phyloP scores from a whole-genome alignment of 495 filamentous ascomycete genomes.

The Oidiodendron maius region DNA sequence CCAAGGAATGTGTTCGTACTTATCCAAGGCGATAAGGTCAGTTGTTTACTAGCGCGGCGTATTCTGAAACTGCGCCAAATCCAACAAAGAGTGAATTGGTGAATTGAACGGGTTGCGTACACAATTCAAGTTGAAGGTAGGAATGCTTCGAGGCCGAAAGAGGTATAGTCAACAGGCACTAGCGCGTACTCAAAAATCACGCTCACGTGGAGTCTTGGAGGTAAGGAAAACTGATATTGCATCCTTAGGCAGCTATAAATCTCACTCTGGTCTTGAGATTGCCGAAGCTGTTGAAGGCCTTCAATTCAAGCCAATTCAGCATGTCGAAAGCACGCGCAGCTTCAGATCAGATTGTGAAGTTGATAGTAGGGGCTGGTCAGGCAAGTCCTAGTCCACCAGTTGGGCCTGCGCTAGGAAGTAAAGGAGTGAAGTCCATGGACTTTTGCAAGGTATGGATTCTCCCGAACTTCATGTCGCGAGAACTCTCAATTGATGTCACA shows the following conservation, averaged over 20 bases:
- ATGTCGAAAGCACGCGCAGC: conserved; percentile 76
- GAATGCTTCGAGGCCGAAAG: too few relatives aligned
- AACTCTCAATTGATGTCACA: not conserved
- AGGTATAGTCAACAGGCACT: too few relatives aligned
- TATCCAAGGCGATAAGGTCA: too few relatives aligned
- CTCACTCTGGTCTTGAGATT: not conserved
- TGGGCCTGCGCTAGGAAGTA: conserved; percentile 92
- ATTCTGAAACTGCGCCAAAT: too few relatives aligned
- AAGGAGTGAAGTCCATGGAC: conserved; percentile 99
- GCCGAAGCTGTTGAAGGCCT: not conserved
- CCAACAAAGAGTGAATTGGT: too few relatives aligned
- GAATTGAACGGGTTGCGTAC: too few relatives aligned
- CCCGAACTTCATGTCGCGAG: not conserved
- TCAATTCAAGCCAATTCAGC: conserved; percentile 16
- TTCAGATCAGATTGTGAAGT: conserved; percentile 87
- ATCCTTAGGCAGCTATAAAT: not conserved
- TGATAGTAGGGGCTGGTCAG: conserved; percentile 97
- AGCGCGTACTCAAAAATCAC: too few relatives aligned
- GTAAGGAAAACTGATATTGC: not conserved
- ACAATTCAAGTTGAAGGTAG: too few relatives aligned
- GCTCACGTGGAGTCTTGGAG: too few relatives aligned
- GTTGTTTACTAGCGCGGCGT: too few relatives aligned
- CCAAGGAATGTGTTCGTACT: too few relatives aligned
- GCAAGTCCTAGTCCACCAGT: conserved; percentile 95
- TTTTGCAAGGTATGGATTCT: conserved; percentile 79